Evolutionary conservation across 2,329 filamentous ascomycete species (phyloP), one percentile per base, ranked within the genome.

Genomic region (Seiridium unicorne): DNA sequence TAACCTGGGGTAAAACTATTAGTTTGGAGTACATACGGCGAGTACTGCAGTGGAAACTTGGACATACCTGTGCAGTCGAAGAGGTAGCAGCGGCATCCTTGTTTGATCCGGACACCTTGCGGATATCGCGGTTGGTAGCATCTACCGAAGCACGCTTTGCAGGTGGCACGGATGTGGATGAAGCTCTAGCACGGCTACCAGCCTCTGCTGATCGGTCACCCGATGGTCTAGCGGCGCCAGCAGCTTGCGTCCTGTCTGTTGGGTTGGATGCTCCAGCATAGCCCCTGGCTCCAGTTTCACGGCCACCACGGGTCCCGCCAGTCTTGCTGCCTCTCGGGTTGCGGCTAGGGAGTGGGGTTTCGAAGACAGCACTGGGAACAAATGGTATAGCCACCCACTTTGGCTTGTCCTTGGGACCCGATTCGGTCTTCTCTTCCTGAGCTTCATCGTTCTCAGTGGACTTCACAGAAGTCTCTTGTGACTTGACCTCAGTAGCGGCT

Each of bases 351-450:
- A 97, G 74, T 35, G 90, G 92, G 0, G 95, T 97, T 72, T 92
- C 90, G 75, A 96, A 98, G 60, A 89, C 88, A 54, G 95, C 92
- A 11, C 87, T 89, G 7, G 93, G 94, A 10, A 91, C 92, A 69
- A 93, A 94, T 40, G 89, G 86, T 60, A 97, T 85, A 1, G 88
- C 84, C 61, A 91, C 88, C 94, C 95, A 98, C 70, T 93, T 91
- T 68, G 90, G 87, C 79, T 96, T 96, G 83, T 88, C 84, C 54
- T 70, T 69, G 61, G 77, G 67, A 66, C 73, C 68, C 70, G 81
- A 68, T 58, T 86, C 77, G n/a, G 84, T 87, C 63, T 87, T 83
- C 31, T 58, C 60, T 64, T 90, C 89, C 53, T 88, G 85, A 10
- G 32, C 53, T 63, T 91, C 89, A 51, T 86, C 82, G 10, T 82